phyloP scores from a whole-genome alignment of 768 basidiomycete species.

The Mycena filopes region DNA sequence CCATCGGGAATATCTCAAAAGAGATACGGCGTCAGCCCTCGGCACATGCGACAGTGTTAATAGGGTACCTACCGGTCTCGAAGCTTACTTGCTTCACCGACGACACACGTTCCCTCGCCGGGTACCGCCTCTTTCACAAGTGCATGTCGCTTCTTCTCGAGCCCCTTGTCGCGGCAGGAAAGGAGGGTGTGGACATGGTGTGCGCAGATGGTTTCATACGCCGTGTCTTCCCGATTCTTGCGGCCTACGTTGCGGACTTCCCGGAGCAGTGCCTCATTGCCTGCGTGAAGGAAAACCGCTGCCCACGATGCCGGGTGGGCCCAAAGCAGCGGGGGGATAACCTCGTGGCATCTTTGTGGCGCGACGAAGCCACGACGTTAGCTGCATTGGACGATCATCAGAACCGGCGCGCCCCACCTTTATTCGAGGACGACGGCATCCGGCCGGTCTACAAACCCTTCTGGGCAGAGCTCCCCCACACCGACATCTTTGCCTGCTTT shows the following conservation, averaged over 20 bases:
- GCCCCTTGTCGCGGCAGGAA: conserved; percentile 39
- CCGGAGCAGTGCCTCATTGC: conserved; percentile 42
- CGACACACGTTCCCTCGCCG: conserved; percentile 3
- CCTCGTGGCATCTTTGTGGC: no score
- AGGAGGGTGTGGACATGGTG: conserved; percentile 1
- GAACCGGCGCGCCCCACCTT: no score
- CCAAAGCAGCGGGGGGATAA: no score
- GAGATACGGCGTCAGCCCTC: conserved; percentile 37
- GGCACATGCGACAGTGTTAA: conserved; percentile 38
- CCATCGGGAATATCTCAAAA: conserved; percentile 43
- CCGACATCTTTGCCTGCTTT: no score
- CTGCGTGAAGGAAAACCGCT: no score
- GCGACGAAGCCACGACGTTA: no score
- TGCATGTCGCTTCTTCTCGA: conserved; percentile 36
- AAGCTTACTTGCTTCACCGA: conserved; percentile 40
- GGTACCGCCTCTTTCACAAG: conserved; percentile 46
- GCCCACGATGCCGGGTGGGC: no score
- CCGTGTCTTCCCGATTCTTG: not conserved
- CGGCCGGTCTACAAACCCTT: no score
- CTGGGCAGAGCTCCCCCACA: no score
- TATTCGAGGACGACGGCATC: no score
- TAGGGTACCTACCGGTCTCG: conserved; percentile 47
- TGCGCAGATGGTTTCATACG: not conserved
- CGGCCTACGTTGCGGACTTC: not conserved
- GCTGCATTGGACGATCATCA: no score